A percentile compares a stretch with the other conserved stretches of the same genome.
Conservation (phyloP, 148 eudicot species). For the Cornus florida region DNA sequence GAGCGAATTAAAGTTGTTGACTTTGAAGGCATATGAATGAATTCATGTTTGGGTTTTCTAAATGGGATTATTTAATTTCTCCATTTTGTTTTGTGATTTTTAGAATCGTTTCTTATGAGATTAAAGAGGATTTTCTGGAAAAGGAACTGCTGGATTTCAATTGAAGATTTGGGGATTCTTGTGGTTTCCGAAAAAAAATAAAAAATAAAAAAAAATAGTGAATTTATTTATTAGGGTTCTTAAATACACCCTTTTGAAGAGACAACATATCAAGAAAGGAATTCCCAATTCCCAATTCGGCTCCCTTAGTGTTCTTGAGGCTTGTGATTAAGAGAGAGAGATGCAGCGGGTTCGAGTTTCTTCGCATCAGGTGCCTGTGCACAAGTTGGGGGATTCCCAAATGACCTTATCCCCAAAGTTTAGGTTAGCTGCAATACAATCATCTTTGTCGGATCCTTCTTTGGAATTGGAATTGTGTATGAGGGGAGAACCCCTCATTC, state of each 20-base stretch:
- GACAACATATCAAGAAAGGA: not conserved
- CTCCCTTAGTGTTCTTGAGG: not conserved
- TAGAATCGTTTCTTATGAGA: not conserved
- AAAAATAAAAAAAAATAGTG: no score
- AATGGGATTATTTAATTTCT: no score
- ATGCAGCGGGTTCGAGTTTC: conserved; percentile 84
- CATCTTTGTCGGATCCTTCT: conserved; percentile 50
- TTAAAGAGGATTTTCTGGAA: conserved; percentile 2
- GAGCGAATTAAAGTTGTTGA: not conserved
- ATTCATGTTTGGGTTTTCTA: not conserved
- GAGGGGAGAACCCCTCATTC: conserved; percentile 68
- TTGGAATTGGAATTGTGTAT: conserved; percentile 52
- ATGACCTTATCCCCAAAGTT: conserved; percentile 81
- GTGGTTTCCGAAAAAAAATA: not conserved
- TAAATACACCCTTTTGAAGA: not conserved
- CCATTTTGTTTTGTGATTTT: not conserved
- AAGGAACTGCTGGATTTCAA: conserved; percentile 2
- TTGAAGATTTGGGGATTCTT: not conserved
- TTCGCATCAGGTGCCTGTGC: conserved; percentile 65
- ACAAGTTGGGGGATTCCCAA: conserved; percentile 73
- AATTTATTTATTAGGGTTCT: not conserved
- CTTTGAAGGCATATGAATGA: not conserved
- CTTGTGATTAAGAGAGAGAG: conserved; percentile 4
- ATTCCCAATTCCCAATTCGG: not conserved
- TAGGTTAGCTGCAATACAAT: conserved; percentile 43